phyloP scores from a whole-genome alignment of 2,329 filamentous ascomycete species.

The Epichloe brachyelytri region DNA sequence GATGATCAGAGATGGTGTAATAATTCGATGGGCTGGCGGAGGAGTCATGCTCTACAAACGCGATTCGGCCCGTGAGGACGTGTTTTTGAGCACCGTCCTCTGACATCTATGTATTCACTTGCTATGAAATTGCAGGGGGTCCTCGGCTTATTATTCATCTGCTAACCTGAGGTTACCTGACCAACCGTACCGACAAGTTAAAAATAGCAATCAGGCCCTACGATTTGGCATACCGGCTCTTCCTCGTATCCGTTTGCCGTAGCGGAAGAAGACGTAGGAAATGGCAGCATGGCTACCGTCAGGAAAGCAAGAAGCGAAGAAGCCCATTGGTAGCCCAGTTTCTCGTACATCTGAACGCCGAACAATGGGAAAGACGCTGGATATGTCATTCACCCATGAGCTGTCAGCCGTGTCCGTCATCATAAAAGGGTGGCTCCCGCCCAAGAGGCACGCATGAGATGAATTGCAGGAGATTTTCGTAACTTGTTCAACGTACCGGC shows the following conservation, averaged over 20 bases:
- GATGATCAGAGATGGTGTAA: neutral
- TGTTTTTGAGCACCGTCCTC: neutral
- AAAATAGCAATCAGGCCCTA: constrained; percentile 5
- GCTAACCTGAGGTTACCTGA: too few relatives aligned
- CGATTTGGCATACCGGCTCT: constrained; percentile 38
- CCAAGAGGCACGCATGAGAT: neutral
- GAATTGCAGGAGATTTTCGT: neutral
- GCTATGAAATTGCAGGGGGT: neutral
- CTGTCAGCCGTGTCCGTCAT: constrained; percentile 7
- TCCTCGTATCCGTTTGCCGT: constrained; percentile 43
- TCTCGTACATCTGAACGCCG: constrained; percentile 58
- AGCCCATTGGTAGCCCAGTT: constrained; percentile 59
- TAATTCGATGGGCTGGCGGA: neutral
- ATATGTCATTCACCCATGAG: neutral
- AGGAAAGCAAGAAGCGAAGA: constrained; percentile 48
- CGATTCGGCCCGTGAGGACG: neutral
- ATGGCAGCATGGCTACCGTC: constrained; percentile 48
- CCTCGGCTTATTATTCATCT: neutral
- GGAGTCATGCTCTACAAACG: neutral
- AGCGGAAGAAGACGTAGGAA: constrained; percentile 49
- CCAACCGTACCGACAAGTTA: neutral
- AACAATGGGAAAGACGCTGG: constrained; percentile 64
- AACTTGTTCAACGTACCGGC: constrained; percentile 35
- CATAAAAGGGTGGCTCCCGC: neutral
- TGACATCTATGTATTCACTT: neutral